These are phyloP conservation scores for Musa beccarii DNA, from an alignment of 176 grass and related monocot genomes.

Conservation along the genomic window DNA sequence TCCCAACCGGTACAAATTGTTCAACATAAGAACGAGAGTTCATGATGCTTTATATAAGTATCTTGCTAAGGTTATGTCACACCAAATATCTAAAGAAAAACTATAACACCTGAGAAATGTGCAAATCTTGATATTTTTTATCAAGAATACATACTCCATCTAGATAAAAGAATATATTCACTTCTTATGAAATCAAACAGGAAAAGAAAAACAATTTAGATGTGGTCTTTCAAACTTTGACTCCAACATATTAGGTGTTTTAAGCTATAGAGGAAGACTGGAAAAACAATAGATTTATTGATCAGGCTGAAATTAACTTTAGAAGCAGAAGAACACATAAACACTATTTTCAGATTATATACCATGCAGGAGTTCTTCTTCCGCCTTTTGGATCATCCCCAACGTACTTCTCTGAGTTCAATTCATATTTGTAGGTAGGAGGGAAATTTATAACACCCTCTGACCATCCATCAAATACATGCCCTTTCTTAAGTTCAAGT, in stretches of 20 bases:
- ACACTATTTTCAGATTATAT: conserved; percentile 8
- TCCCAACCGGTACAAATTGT: no score
- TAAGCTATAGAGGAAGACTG: neutral
- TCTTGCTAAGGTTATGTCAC: no score
- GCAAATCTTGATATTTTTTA: no score
- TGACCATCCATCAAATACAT: conserved; percentile 66
- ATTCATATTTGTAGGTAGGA: conserved; percentile 88
- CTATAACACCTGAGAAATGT: no score
- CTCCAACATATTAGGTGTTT: no score
- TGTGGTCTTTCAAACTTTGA: no score
- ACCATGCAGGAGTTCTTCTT: conserved; percentile 95
- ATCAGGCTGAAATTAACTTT: neutral
- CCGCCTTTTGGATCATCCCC: conserved; percentile 38
- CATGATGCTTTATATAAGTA: no score
- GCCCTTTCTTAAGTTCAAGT: conserved; percentile 55
- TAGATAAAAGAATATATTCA: no score
- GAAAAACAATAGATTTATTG: neutral
- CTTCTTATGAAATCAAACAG: no score
- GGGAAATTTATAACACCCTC: conserved; percentile 71
- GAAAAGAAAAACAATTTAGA: neutral
- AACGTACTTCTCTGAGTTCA: conserved; percentile 59
- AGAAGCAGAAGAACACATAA: neutral
- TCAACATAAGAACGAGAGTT: no score
- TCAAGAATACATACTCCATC: no score
- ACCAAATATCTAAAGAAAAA: no score